Evolutionary conservation across 2,329 filamentous ascomycete species (phyloP).

Genomic region (Nothophoma quercina): DNA sequence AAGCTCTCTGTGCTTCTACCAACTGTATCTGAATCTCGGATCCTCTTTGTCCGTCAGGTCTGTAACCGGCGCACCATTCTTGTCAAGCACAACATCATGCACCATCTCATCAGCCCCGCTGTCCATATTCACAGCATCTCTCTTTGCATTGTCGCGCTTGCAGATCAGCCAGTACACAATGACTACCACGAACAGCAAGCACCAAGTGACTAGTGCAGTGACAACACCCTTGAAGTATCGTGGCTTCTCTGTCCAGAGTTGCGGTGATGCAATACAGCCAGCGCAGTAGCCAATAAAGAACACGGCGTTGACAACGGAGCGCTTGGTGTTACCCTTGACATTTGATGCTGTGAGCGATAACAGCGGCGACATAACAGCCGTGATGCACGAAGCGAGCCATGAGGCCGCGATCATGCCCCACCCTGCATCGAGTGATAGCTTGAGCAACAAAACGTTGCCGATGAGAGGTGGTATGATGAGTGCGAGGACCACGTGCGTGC

Average conservation of each 20-base stretch:
- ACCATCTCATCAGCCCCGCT: neutral
- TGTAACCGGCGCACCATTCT: conserved; percentile 5
- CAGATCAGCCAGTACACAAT: conserved; percentile 9
- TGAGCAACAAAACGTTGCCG: conserved; percentile 55
- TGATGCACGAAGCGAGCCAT: conserved; percentile 51
- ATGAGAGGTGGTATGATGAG: conserved; percentile 55
- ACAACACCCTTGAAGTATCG: conserved; percentile 58
- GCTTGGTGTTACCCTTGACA: conserved; percentile 62
- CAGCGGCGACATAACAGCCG: conserved; percentile 8
- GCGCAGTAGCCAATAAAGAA: conserved; percentile 62
- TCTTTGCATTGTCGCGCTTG: conserved; percentile 1
- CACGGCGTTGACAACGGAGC: conserved; percentile 54
- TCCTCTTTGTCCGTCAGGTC: conserved; percentile 10
- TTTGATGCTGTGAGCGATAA: conserved; percentile 57
- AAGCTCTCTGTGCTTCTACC: neutral
- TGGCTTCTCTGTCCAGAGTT: conserved; percentile 57
- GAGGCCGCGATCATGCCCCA: conserved; percentile 60
- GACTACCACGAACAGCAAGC: conserved; percentile 11
- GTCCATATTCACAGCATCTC: neutral
- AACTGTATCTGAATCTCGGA: conserved; percentile 4
- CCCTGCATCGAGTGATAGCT: conserved; percentile 49
- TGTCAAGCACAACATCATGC: conserved; percentile 1
- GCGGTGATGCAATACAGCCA: conserved; percentile 57
- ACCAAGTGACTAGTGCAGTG: conserved; percentile 55
- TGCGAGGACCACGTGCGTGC: conserved; percentile 51